Base-by-base conservation (phyloP, 2,329 filamentous ascomycete species). In the Tolypocladium ophioglossoides region DNA sequence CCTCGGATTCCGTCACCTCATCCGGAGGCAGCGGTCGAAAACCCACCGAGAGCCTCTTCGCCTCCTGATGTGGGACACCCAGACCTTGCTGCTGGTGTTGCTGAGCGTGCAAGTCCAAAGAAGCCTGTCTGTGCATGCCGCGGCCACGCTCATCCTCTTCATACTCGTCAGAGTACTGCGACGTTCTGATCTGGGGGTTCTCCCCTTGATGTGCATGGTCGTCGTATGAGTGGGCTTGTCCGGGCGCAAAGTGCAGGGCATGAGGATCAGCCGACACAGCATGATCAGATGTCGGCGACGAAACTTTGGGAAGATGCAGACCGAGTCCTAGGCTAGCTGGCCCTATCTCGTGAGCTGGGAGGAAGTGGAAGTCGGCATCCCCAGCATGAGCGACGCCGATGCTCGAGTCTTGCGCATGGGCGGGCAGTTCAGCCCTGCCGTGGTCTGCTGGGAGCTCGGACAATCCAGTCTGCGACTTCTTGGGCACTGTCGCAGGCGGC, bases 11-110 rank as follows among this genome's bases (percentile, higher is more conserved):
- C 34, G 77, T 79, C 53, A 89, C 83, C 59, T 95, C 88, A 64
- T 91, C 85, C 38, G 91, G 89, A 6, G 94, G 94, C 58, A 99
- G 78, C 24, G 94, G 94, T 18, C 94, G 86, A 69, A 95, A 79
- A 32, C 84, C 83, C 48, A 86, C 80, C 1, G 84, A 87, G n/a
- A 86, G 68, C 54, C 84, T 77, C 57, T 79, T 79, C 62, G 72
- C 75, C 55, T 80, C 73, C 56, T 77, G 73, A 18, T 74, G 72
- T 2, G 83, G 82, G 49, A 85, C 76, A 51, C 73, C 77, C 8
- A 86, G 72, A 1, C 65, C 69, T 14, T 66, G 61, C 18, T 59
- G 59, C 44, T 66, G 60, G 47, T 64, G 63, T 22, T 66, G 56
- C 22, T 65, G 62, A 4, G 49, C 47, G 9, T 47, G 24, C n/a